Evolutionary conservation across 371 early-diverging fungal species (phyloP).

Genomic region (Fennellomyces sp.): DNA sequence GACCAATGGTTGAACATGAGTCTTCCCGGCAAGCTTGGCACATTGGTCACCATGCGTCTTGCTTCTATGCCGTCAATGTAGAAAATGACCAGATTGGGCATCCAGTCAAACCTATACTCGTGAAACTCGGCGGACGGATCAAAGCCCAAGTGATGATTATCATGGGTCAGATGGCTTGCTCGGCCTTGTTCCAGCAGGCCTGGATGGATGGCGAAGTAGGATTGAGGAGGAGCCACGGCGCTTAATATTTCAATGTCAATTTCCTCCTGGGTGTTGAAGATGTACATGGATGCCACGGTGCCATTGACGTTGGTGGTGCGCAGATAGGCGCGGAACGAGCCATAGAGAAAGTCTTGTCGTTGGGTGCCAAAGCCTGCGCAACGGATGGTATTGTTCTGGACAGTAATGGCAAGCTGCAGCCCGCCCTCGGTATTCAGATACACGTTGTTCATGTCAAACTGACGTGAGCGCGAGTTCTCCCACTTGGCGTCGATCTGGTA

Average conservation of each 20-base stretch:
- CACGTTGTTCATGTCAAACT: slow-evolving; percentile 18
- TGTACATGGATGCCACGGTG: slow-evolving; percentile 30
- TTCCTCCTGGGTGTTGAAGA: slow-evolving; percentile 23
- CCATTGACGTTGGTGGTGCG: slow-evolving; percentile 24
- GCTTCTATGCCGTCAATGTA: slow-evolving; percentile 30
- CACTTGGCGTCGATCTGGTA: slow-evolving; percentile 26
- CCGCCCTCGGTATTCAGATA: not conserved
- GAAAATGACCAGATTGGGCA: slow-evolving; percentile 20
- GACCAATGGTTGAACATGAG: slow-evolving; percentile 41
- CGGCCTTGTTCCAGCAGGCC: slow-evolving; percentile 24
- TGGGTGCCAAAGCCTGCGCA: slow-evolving; percentile 27
- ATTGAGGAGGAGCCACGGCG: slow-evolving; percentile 22
- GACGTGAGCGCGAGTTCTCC: slow-evolving; percentile 12
- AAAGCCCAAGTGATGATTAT: slow-evolving; percentile 21
- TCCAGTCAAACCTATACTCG: slow-evolving; percentile 41
- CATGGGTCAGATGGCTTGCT: slow-evolving; percentile 26
- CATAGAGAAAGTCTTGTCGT: slow-evolving; percentile 26
- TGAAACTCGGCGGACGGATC: slow-evolving; percentile 32
- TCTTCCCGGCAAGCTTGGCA: slow-evolving; percentile 24
- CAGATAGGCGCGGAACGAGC: slow-evolving; percentile 25
- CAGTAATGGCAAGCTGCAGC: slow-evolving; percentile 18
- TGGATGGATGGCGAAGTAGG: slow-evolving; percentile 39
- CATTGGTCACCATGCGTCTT: slow-evolving; percentile 20
- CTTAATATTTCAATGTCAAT: slow-evolving; percentile 36
- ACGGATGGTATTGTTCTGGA: slow-evolving; percentile 1